Evolutionary conservation across 208 protist species (phyloP).

Genomic region (Trypanosoma avium): DNA sequence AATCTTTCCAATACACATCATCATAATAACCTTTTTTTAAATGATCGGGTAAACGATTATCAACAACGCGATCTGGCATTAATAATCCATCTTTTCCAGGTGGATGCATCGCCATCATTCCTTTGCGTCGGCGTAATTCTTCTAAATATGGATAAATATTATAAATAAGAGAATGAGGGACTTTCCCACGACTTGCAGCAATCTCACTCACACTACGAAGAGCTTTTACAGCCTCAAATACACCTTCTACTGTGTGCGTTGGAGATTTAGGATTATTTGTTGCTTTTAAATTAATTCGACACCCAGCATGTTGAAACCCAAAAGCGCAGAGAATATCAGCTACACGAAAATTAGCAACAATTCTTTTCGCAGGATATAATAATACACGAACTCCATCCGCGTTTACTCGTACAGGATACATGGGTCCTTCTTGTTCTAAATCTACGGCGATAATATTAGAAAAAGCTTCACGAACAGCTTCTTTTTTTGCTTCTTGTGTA

Average conservation of each 20-base stretch:
- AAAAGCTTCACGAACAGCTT: constrained; percentile 90
- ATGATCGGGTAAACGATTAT: constrained; percentile 92
- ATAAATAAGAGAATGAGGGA: constrained; percentile 90
- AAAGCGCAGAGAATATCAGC: constrained; percentile 94
- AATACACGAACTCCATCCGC: constrained; percentile 87
- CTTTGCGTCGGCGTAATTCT: constrained; percentile 88
- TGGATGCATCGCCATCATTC: constrained; percentile 94
- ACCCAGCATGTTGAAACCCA: constrained; percentile 91
- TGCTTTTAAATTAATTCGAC: constrained; percentile 78
- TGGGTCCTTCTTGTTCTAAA: constrained; percentile 91
- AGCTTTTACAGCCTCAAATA: constrained; percentile 90
- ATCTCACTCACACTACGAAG: constrained; percentile 91
- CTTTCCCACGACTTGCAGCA: constrained; percentile 90
- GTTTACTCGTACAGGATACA: constrained; percentile 92
- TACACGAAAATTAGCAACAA: constrained; percentile 91
- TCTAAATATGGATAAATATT: constrained; percentile 94
- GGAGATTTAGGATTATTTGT: constrained; percentile 87
- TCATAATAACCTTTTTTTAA: constrained; percentile 94
- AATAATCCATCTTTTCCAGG: constrained; percentile 90
- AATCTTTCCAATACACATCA: constrained; percentile 93
- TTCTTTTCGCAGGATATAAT: constrained; percentile 86
- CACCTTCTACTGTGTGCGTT: constrained; percentile 88
- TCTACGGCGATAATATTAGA: constrained; percentile 93
- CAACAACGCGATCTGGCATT: constrained; percentile 90
- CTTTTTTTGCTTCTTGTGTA: constrained; percentile 89